These are phyloP conservation scores for Dendrobium catenatum DNA, from an alignment of 106 monocot genomes.

Conservation along the genomic window DNA sequence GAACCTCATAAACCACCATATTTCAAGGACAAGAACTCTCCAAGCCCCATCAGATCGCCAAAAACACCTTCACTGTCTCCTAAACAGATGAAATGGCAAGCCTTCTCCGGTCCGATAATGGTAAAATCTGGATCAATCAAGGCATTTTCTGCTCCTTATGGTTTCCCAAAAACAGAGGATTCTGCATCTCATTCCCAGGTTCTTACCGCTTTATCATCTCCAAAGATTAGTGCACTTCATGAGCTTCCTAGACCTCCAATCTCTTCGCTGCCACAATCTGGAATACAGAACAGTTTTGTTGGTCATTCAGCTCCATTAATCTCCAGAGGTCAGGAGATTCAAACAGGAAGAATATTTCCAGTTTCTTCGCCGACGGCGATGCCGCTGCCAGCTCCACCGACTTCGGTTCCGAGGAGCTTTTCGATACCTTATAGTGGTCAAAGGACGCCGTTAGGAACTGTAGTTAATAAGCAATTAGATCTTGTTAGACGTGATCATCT, in stretches of 20 bases:
- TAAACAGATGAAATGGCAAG: conserved; percentile 55
- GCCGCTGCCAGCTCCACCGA: conserved; percentile 73
- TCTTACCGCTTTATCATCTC: conserved; percentile 17
- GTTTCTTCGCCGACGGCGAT: conserved; percentile 41
- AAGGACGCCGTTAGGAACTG: conserved; percentile 21
- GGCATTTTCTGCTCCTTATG: conserved; percentile 15
- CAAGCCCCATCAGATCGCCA: conserved; percentile 18
- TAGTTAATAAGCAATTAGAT: conserved; percentile 31
- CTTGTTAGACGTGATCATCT: conserved; percentile 6
- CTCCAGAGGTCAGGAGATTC: conserved; percentile 38
- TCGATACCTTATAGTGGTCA: conserved; percentile 77
- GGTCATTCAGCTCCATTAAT: conserved; percentile 81
- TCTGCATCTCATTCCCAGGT: not conserved
- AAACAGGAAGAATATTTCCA: conserved; percentile 15
- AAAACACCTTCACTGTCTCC: conserved; percentile 5
- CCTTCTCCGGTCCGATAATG: conserved; percentile 53
- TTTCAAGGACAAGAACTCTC: conserved; percentile 16
- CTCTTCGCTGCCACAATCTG: conserved; percentile 13
- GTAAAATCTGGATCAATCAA: conserved; percentile 36
- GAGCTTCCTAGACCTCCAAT: conserved; percentile 86
- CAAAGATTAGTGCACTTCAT: conserved; percentile 69
- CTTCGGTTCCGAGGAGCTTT: conserved; percentile 67
- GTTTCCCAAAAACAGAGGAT: conserved; percentile 10
- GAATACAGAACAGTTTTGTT: conserved; percentile 22
- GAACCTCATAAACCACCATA: conserved; percentile 24